A percentile compares a stretch with the other conserved stretches of the same genome.
Evolutionary conservation across 2,329 filamentous ascomycete genomes (phyloP).

Genomic region (Aspergillus ustus): DNA sequence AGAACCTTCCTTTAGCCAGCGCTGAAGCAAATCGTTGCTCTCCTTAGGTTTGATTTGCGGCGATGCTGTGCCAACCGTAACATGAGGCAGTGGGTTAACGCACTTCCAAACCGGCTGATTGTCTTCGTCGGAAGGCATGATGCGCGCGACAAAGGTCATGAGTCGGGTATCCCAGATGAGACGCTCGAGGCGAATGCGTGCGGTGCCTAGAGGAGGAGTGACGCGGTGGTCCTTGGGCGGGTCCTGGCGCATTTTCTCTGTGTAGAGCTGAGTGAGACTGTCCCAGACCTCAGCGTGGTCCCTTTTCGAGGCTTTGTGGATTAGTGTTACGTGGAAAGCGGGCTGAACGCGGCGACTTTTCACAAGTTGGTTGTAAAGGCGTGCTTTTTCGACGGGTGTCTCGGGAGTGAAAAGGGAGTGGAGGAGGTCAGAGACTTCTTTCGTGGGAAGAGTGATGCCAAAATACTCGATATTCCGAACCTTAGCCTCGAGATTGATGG

Average conservation of each 20-base stretch:
- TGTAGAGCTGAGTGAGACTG: conserved; percentile 67
- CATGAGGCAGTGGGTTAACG: conserved; percentile 78
- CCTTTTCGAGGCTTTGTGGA: conserved; percentile 72
- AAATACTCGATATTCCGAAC: conserved; percentile 70
- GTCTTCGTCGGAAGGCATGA: conserved; percentile 52
- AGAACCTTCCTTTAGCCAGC: conserved; percentile 70
- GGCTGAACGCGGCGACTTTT: conserved; percentile 75
- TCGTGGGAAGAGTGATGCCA: conserved; percentile 58
- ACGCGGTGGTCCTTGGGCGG: conserved; percentile 29
- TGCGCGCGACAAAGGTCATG: conserved; percentile 87
- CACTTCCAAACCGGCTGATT: conserved; percentile 65
- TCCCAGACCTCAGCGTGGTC: conserved; percentile 75
- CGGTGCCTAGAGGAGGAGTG: conserved; percentile 40
- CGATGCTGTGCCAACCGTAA: conserved; percentile 84
- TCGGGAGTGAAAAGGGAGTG: conserved; percentile 68
- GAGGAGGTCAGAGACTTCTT: conserved; percentile 62
- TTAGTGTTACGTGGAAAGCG: conserved; percentile 92
- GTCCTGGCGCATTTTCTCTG: conserved; percentile 36
- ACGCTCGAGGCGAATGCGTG: conserved; percentile 61
- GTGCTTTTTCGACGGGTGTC: conserved; percentile 58
- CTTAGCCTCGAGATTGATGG: conserved; percentile 38
- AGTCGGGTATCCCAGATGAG: conserved; percentile 83
- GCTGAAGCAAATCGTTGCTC: conserved; percentile 80
- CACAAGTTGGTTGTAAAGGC: conserved; percentile 76
- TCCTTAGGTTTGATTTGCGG: conserved; percentile 84